Evolutionary conservation across 371 early-diverging fungal genomes (phyloP).

Genomic region (Syncephalastrum contaminatum): DNA sequence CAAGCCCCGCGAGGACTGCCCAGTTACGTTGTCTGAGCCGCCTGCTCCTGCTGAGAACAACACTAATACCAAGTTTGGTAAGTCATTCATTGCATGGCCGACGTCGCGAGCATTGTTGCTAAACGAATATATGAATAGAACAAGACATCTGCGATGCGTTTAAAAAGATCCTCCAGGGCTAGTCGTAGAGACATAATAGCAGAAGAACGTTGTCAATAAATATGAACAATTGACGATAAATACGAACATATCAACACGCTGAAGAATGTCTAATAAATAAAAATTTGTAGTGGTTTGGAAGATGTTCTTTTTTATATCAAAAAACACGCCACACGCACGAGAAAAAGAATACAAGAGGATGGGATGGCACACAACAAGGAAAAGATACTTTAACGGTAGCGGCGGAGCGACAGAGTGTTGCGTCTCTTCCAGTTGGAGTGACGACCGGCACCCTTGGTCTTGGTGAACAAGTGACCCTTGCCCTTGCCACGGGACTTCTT

Average conservation of each 20-base stretch:
- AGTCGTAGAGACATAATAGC: neutral
- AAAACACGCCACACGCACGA: too few species aligned
- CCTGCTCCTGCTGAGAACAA: constrained; percentile 15
- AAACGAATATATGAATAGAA: constrained; percentile 3
- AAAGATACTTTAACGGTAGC: constrained; percentile 67
- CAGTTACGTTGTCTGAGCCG: constrained; percentile 15
- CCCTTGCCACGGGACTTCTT: constrained; percentile 98
- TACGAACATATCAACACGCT: too few species aligned
- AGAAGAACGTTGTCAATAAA: too few species aligned
- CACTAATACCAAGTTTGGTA: constrained; percentile 17
- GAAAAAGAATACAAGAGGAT: constrained; percentile 3
- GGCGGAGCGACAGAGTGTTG: constrained; percentile 81
- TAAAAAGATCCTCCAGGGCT: constrained; percentile 19
- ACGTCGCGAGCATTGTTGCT: neutral
- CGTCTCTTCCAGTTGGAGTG: constrained; percentile 71
- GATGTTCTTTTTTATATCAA: constrained; percentile 5
- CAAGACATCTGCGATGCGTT: constrained; percentile 16
- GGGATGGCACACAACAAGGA: neutral
- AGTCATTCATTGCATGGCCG: neutral
- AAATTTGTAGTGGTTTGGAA: too few species aligned
- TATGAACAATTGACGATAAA: too few species aligned
- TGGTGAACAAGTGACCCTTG: constrained; percentile 98
- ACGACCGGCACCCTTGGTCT: constrained; percentile 97
- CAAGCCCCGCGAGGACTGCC: constrained; percentile 22
- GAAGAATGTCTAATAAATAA: too few species aligned